Percentiles rank a stretch among this genome's conserved stretches.
These are phyloP conservation scores for Lasiosphaeris hirsuta DNA, from an alignment of 495 filamentous ascomycete genomes.

Conservation along the genomic window DNA sequence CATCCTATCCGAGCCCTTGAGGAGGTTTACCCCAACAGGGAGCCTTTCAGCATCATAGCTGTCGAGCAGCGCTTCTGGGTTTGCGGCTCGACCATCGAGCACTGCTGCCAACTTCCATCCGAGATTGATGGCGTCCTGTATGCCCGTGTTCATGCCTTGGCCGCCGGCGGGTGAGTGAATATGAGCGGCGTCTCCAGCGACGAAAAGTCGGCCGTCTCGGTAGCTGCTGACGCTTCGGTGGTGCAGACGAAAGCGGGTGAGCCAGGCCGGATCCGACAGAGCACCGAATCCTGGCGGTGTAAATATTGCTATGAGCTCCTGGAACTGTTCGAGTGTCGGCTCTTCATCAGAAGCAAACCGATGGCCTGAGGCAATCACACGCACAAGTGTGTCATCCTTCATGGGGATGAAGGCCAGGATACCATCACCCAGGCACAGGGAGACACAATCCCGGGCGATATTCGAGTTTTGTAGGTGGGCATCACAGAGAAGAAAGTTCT, in stretches of 20 bases:
- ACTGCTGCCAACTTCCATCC: slow-evolving; percentile 52
- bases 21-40: slow-evolving; percentile 33
- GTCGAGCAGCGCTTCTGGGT: slow-evolving; percentile 24
- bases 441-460: slow-evolving; percentile 25
- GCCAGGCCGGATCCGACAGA: slow-evolving; percentile 34
- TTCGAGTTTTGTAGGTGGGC: slow-evolving; percentile 31
- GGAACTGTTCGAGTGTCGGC: slow-evolving; percentile 31
- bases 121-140: slow-evolving; percentile 57
- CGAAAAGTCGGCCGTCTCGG: slow-evolving; percentile 41
- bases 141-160: slow-evolving; percentile 61
- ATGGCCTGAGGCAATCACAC: slow-evolving; percentile 28
- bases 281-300: slow-evolving; percentile 31
- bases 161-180: slow-evolving; percentile 56
- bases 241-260: slow-evolving; percentile 40
- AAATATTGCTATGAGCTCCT: slow-evolving; percentile 25
- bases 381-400: slow-evolving; percentile 18
- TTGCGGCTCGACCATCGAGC: slow-evolving; percentile 12
- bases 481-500: slow-evolving; percentile 47
- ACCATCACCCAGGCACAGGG: slow-evolving; percentile 27
- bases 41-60: slow-evolving; percentile 40
- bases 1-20: slow-evolving; percentile 34
- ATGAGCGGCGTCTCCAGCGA: slow-evolving; percentile 59
- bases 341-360: slow-evolving; percentile 17
- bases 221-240: slow-evolving; percentile 37
- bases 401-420: slow-evolving; percentile 33